These are phyloP conservation scores for Umbelopsis sp. DNA, from an alignment of 192 early-diverging fungal genomes.

Conservation along the genomic window DNA sequence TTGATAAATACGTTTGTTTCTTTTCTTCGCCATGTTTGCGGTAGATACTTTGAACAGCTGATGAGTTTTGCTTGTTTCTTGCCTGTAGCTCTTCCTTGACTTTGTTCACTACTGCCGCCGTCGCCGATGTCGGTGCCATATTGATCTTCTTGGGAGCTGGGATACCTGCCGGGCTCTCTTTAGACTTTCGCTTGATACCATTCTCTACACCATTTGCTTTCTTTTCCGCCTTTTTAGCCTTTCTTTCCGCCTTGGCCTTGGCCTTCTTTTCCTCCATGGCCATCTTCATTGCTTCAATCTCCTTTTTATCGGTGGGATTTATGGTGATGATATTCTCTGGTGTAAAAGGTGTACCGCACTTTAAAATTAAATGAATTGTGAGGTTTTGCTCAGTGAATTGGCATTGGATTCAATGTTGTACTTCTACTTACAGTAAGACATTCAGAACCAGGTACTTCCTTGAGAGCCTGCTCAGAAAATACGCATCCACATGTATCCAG, in stretches of 20 bases:
- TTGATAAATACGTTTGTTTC: conserved; percentile 39
- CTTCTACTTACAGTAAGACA: conserved; percentile 61
- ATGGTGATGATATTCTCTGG: conserved; percentile 65
- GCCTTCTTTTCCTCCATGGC: conserved; percentile 59
- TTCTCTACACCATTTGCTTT: conserved; percentile 31
- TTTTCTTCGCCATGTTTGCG: conserved; percentile 30
- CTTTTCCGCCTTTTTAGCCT: conserved; percentile 42
- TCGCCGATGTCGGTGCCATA: conserved; percentile 38
- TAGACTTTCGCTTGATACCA: conserved; percentile 38
- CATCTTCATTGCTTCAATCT: conserved; percentile 59
- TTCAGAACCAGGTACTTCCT: conserved; percentile 61
- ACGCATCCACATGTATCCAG: conserved; percentile 77
- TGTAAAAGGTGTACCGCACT: conserved; percentile 68
- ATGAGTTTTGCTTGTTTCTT: conserved; percentile 31
- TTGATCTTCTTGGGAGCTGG: conserved; percentile 20
- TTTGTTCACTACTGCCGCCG: conserved; percentile 46
- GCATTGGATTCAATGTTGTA: background rate
- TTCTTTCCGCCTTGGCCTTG: conserved; percentile 49
- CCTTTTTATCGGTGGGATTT: conserved; percentile 65
- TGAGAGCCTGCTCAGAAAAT: conserved; percentile 76
- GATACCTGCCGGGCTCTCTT: conserved; percentile 8
- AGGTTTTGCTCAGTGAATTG: background rate
- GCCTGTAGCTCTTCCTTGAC: conserved; percentile 48
- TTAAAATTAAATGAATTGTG: conserved; percentile 9
- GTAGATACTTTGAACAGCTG: conserved; percentile 43